Evolutionary conservation across 2,329 filamentous ascomycete species (phyloP), one percentile per base, ranked within the genome.

Genomic region (Epichloe uncinata): DNA sequence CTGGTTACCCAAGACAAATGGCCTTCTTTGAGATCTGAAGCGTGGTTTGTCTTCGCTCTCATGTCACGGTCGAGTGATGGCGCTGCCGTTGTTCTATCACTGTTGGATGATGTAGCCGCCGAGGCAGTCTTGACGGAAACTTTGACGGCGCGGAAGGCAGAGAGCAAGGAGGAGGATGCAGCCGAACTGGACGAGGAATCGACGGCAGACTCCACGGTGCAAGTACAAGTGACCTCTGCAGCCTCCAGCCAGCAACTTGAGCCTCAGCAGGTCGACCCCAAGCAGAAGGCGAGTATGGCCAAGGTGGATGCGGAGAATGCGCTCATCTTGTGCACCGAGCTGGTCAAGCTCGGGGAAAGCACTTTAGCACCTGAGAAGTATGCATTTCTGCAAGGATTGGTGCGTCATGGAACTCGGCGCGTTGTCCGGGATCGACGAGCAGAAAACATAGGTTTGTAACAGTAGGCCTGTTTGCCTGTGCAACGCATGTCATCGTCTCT

Each of bases 31-130:
- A 70, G 76, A 16, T 79, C 77, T 40, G 80, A 84, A 58, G 71
- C 74, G 3, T 78, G 79, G 73, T 82, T 83, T 54, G 72, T 80
- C 5, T 70, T 81, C 47, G 80, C 80, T 2, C 69, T 83, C 35
- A 77, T 82, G 71, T 72, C 73, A 40, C 70, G 77, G 30, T 71
- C 73, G 2, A 50, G 58, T 1, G 72, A 75, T 36, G 77, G 78
- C 7, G 72, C 74, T 2, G 57, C 61, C 2, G 62, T 74, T 11
- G 70, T 78, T 16, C 56, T 68, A 8, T 63, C 65, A 12, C 61
- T 73, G 1, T 61, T 81, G 43, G 60, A 68, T 9, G 63, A 69
- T 0, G 58, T 66, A 0, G 68, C 67, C n/a, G 67, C 72, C 1
- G 68, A 71, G 46, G 61, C 65, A 30, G 66, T 67, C 1, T 64